Base-by-base conservation (phyloP, 1,284 basidiomycete genomes). In the Microstroma glucosiphilum region DNA sequence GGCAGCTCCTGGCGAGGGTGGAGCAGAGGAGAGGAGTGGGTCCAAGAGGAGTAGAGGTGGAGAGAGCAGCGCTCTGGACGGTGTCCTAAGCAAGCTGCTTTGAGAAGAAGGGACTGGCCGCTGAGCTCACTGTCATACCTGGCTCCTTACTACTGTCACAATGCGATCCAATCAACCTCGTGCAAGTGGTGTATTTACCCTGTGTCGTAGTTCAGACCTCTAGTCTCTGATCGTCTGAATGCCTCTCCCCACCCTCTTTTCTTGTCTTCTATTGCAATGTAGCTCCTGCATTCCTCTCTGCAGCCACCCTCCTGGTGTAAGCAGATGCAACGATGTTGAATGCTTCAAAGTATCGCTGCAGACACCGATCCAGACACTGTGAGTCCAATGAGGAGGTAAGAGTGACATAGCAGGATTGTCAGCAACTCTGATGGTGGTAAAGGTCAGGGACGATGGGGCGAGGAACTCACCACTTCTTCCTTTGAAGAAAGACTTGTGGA, bases 301-400 rank as follows among this genome's bases (percentile, higher is more conserved):
- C 46, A 23, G 46, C 46, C n/a, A 48, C 46, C 46, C 46, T 48
- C 46, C 46, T 48, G 7, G 23, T 23, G 46, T 48, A 48, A 12
- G 46, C 17, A n/a, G 17, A 23, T 3, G 46, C 17, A 7, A 48
- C 46, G 46, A 48, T 48, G 69, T 76, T 77, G 65, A 76, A 76
- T 25, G 75, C 74, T 55, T 77, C 75, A 69, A 77, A 77, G 65
- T 77, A 77, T 49, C 75, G 66, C 62, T 77, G 73, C 57, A 77
- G 66, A 66, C 75, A 77, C n/a, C 72, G 60, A 57, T 71, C 72
- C 6, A 73, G 55, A 59, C 76, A 78, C 54, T 60, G 46, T 48
- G 46, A 48, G 46, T 23, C n/a, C 46, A 23, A 48, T n/a, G 12
- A n/a, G 46, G 46, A 7, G 11, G 4, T 4, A n/a, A 23, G n/a